Evolutionary conservation across 495 filamentous ascomycete species (phyloP).

Genomic region (Daldinia bambusicola): DNA sequence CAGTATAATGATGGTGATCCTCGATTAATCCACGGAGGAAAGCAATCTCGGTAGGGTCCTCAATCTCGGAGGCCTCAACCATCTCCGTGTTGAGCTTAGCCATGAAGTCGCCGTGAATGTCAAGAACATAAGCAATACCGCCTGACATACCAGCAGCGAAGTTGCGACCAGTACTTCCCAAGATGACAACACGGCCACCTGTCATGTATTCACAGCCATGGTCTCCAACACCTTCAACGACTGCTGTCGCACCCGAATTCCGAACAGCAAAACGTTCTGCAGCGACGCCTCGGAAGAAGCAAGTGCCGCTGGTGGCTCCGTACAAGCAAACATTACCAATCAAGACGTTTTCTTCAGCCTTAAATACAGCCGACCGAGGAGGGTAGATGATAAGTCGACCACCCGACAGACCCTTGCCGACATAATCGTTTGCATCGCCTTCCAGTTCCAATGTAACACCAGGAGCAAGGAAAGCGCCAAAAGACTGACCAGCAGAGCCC

Average conservation of each 20-base stretch:
- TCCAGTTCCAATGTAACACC: conserved; percentile 97
- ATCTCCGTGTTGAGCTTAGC: conserved; percentile 98
- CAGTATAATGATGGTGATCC: conserved; percentile 99
- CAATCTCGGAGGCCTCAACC: conserved; percentile 90
- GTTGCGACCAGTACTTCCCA: conserved; percentile 96
- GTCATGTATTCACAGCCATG: conserved; percentile 99
- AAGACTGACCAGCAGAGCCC: conserved; percentile 98
- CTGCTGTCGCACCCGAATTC: conserved; percentile 95
- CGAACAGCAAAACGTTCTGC: conserved; percentile 98
- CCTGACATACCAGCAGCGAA: conserved; percentile 99
- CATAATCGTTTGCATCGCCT: conserved; percentile 97
- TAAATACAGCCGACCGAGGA: conserved; percentile 91
- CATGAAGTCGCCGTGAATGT: conserved; percentile 90
- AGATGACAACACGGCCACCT: conserved; percentile 88
- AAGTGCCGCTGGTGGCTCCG: conserved; percentile 90
- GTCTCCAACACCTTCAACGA: conserved; percentile 97
- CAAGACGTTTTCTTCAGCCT: conserved; percentile 97
- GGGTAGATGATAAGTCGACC: conserved; percentile 97
- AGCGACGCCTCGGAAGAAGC: conserved; percentile 97
- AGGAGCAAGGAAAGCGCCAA: conserved; percentile 94
- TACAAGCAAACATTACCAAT: conserved; percentile 98
- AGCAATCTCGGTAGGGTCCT: conserved; percentile 92
- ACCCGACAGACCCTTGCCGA: conserved; percentile 96
- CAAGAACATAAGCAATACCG: conserved; percentile 96
- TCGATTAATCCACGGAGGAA: conserved; percentile 94